Conservation (phyloP, 306 rosid species). For the Begonia fuchsioides region DNA sequence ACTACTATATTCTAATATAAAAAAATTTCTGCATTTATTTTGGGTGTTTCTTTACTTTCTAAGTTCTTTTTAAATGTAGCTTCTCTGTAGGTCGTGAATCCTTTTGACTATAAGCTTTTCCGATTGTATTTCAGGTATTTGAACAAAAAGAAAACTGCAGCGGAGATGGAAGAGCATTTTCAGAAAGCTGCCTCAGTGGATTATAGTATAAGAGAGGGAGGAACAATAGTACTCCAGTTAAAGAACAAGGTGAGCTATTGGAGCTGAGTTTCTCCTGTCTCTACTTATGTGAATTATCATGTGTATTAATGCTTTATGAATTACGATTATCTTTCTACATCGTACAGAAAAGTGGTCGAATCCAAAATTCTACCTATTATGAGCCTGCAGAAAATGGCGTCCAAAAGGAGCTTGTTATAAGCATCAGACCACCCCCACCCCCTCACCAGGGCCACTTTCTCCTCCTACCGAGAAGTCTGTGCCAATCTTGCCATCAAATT, state of each 20-base stretch:
- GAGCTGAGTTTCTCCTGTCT: neutral
- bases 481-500: constrained; percentile 17
- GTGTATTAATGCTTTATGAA: neutral
- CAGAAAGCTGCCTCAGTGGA: constrained; percentile 70
- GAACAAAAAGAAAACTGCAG: constrained; percentile 89
- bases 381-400: constrained; percentile 53
- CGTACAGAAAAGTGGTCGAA: constrained; percentile 45
- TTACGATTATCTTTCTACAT: neutral
- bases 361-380: constrained; percentile 41
- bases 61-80: too few relatives aligned
- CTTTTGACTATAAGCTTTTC: neutral
- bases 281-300: too few relatives aligned
- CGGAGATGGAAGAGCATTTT: constrained; percentile 88
- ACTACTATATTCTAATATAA: constrained; percentile 1
- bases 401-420: constrained; percentile 29
- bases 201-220: constrained; percentile 95
- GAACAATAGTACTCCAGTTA: constrained; percentile 70
- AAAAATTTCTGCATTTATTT: too few relatives aligned
- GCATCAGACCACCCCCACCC: constrained; percentile 76
- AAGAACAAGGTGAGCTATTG: constrained; percentile 44
- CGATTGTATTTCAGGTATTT: constrained; percentile 43
- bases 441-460: constrained; percentile 60
- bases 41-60: too few relatives aligned
- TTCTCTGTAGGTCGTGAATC: too few relatives aligned
- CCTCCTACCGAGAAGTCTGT: constrained; percentile 32